Evolutionary conservation across 805 yeast species (phyloP).

Genomic region (Lipomyces yamadae): DNA sequence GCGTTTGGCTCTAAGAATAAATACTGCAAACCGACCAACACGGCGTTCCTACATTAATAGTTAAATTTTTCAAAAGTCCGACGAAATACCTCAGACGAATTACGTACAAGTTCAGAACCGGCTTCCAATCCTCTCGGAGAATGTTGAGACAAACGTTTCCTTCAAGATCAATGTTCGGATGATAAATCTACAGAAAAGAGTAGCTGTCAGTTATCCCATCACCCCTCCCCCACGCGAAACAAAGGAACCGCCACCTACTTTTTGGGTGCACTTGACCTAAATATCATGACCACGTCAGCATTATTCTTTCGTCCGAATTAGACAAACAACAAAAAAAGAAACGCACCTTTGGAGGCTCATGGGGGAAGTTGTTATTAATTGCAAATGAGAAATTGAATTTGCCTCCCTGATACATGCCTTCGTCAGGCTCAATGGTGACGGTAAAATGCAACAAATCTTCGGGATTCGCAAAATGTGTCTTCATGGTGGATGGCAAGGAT

Average conservation of each 20-base stretch:
- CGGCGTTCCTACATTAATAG: slow-evolving; percentile 54
- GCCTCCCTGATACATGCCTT: slow-evolving; percentile 75
- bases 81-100: neutral
- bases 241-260: slow-evolving; percentile 28
- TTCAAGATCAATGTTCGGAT: slow-evolving; percentile 88
- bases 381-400: slow-evolving; percentile 68
- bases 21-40: slow-evolving; percentile 82
- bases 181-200: slow-evolving; percentile 63
- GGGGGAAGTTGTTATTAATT: slow-evolving; percentile 78
- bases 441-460: slow-evolving; percentile 65
- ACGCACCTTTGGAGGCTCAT: slow-evolving; percentile 84
- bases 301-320: neutral
- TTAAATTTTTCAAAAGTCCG: neutral
- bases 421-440: slow-evolving; percentile 64
- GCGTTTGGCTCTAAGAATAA: slow-evolving; percentile 90
- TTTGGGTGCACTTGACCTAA: slow-evolving; percentile 43
- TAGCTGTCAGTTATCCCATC: neutral
- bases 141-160: slow-evolving; percentile 94
- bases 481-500: slow-evolving; percentile 63
- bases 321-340: neutral
- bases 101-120: slow-evolving; percentile 69
- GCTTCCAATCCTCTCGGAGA: slow-evolving; percentile 94
- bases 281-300: neutral
- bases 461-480: slow-evolving; percentile 56
- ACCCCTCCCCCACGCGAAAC: neutral